Evolutionary conservation across 176 grass and related monocot genomes (phyloP), one percentile per base, ranked within the genome.

Genomic region (Juncus effusus): DNA sequence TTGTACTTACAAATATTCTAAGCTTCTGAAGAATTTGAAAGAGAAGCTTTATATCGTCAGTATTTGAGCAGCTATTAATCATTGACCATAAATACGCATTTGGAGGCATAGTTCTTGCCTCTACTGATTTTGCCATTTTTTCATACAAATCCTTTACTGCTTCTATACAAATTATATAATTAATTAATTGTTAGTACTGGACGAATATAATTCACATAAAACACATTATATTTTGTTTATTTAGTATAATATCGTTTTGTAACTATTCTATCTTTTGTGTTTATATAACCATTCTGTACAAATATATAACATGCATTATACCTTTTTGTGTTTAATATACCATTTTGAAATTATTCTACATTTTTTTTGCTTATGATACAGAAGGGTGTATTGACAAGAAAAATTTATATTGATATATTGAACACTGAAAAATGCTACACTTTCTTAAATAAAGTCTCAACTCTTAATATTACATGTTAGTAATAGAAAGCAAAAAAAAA

Each of bases 31-130:
- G 83, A 68, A 87, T 82, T 37, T 89, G 63, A 68, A 93, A 93
- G 16, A 99, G 78, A 78, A 93, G 80, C 78, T 93, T 84, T 59
- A 99, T 93, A 61, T 99, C 94, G 51, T 92, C 88, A 63, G 69
- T 70, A 72, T 65, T 89, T 50, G 83, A 84, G 75, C 82, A 93
- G 73, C 80, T 84, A 47, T 80, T 73, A 11, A 99, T 84, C 83
- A 99, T 76, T 12, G 94, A 99, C 88, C 88, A 93, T 74, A 93
- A 70, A 81, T 73, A 89, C 50, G 88, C 94, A 82, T 99, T 99
- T 66, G 94, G 94, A 72, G 94, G 87, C 88, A 93, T 99, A 36
- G 94, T 93, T 75, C 64, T 52, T 36, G 80, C 94, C 84, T 93
- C 76, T 62, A 89, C 73, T 75, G 88, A 99, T 76, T 93, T 87